These are phyloP conservation scores for Wickerhamomyces canadensis DNA, from an alignment of 805 yeast genomes.

Conservation along the genomic window DNA sequence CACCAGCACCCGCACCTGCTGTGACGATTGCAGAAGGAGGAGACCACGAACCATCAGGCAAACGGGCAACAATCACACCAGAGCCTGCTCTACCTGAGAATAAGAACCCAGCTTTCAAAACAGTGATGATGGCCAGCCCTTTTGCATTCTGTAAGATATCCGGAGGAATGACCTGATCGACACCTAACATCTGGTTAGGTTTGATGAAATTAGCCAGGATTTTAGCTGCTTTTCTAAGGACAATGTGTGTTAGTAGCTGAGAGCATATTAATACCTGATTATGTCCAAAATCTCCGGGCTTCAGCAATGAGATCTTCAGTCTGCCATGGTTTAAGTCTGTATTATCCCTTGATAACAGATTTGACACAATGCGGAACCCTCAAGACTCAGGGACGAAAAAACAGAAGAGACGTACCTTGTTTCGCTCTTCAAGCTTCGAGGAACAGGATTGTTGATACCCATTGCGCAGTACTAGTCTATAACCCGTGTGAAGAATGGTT, in stretches of 20 bases:
- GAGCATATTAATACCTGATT: no score
- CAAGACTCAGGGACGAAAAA: not conserved
- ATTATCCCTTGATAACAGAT: conserved; percentile 15
- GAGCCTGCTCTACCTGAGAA: conserved; percentile 98
- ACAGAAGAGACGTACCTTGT: conserved; percentile 52
- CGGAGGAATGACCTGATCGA: conserved; percentile 87
- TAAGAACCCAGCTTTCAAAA: conserved; percentile 93
- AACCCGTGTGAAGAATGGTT: no score
- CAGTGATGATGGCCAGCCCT: conserved; percentile 88
- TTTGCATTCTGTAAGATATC: conserved; percentile 81
- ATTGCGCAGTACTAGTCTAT: no score
- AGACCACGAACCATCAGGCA: conserved; percentile 96
- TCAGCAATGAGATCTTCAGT: no score
- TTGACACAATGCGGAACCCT: not conserved
- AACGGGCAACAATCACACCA: conserved; percentile 88
- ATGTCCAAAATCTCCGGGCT: no score
- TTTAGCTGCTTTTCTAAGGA: conserved; percentile 85
- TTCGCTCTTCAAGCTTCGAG: conserved; percentile 83
- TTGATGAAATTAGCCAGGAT: conserved; percentile 84
- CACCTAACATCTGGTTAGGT: conserved; percentile 90
- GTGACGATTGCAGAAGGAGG: conserved; percentile 94
- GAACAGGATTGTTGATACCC: conserved; percentile 93
- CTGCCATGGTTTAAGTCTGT: no score
- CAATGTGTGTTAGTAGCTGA: no score
- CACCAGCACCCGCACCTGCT: conserved; percentile 99